Base-by-base conservation (phyloP, 2,329 filamentous ascomycete genomes). In the Didymella pinodella region DNA sequence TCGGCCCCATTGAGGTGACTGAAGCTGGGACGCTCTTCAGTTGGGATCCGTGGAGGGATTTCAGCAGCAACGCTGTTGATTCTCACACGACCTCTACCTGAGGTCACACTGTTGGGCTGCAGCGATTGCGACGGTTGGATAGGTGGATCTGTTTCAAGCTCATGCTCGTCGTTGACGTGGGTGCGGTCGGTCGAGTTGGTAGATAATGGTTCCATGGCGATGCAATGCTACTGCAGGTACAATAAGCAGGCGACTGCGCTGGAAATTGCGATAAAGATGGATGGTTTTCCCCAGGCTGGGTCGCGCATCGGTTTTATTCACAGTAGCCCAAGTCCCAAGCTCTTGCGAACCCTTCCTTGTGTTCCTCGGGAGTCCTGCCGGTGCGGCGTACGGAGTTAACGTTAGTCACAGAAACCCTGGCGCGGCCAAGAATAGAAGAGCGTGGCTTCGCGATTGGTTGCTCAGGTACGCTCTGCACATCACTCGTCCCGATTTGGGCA, bases 21-120 rank as follows among this genome's bases (percentile, higher is more conserved):
- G 44, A 64, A 58, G 54, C 57, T 63, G 32, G 44, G 55, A 5
- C 47, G 54, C 16, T 63, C 62, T 18, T 49, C 36, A 2, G 18
- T 22, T 2, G 31, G 46, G 2, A 57, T 55, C 10, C 54, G 54
- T 11, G 65, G 41, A 14, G 41, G 66, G 10, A 71, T 68, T 16
- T 68, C 55, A 50, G 65, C 65, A 36, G 69, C 69, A 1, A 65
- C 62, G 57, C 70, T 72, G 51, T 71, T 72, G 61, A 73, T 71
- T 32, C 71, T 66, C 38, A 73, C 71, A 11, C 68, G 58, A 10
- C 62, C 31, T 38, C 61, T 61, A 20, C 62, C 64, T 29, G 46
- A 20, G 4, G 62, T 61, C 14, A 54, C 45, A 25, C 63, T 59
- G 31, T 60, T 55, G 14, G 63, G 56, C 29, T 63, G 65, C 16